Evolutionary conservation across 192 early-diverging fungal genomes (phyloP).

Genomic region (Glomus cerebriforme): DNA sequence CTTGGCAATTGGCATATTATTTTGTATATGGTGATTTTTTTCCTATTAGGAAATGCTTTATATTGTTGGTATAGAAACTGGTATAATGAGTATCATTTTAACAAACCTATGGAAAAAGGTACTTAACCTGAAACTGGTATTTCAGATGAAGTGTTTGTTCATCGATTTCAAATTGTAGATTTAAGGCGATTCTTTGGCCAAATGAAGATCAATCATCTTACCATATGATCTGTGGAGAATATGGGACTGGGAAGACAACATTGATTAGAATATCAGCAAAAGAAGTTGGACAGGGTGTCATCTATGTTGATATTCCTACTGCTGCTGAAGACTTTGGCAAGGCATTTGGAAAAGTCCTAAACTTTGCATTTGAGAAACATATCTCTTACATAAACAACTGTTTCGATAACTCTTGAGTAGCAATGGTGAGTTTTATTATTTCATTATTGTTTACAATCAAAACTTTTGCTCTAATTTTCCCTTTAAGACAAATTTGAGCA

Average conservation of each 20-base stretch:
- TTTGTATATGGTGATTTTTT: too few species aligned
- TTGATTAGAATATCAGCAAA: conserved; percentile 20
- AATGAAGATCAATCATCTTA: neutral
- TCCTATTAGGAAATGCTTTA: neutral
- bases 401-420: too few species aligned
- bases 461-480: conserved; percentile 7
- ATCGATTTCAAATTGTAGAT: conserved; percentile 2
- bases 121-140: conserved; percentile 16
- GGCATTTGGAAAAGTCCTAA: conserved; percentile 7
- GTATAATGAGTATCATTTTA: neutral
- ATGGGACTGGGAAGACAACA: too few species aligned
- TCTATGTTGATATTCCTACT: conserved; percentile 25
- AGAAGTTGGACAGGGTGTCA: conserved; percentile 28
- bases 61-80: neutral
- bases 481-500: neutral
- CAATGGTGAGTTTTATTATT: too few species aligned
- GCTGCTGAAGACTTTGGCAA: conserved; percentile 7
- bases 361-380: conserved; percentile 13
- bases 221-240: conserved; percentile 18
- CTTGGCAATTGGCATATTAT: neutral
- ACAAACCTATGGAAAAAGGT: conserved; percentile 15
- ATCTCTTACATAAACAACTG: neutral
- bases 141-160: conserved; percentile 16
- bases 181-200: conserved; percentile 19
- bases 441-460: too few species aligned